These are phyloP conservation scores for Pichia sp. DNA, from an alignment of 1,139 yeast genomes.

Conservation along the genomic window DNA sequence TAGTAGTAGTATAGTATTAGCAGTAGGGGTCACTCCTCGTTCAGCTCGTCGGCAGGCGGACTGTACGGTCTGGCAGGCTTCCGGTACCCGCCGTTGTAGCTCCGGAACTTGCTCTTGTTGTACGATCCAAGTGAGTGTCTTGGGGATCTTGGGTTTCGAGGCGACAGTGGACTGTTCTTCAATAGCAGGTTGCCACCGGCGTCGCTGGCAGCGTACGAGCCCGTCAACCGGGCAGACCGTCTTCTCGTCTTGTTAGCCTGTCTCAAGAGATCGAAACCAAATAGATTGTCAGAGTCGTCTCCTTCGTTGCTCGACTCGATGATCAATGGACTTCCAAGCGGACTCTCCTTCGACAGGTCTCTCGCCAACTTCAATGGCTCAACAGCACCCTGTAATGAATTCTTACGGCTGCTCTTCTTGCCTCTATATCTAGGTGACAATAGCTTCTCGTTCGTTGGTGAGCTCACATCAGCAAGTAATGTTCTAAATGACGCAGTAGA, in stretches of 20 bases:
- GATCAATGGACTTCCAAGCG: slow-evolving; percentile 9
- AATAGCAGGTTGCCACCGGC: slow-evolving; percentile 13
- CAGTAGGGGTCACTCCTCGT: neutral
- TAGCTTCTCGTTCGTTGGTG: slow-evolving; percentile 13
- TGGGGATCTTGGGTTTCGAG: slow-evolving; percentile 26
- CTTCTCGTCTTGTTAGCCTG: slow-evolving; percentile 19
- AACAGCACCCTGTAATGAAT: slow-evolving; percentile 11
- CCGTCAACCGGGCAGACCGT: slow-evolving; percentile 18
- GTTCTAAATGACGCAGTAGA: slow-evolving; percentile 22
- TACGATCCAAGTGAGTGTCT: slow-evolving; percentile 13
- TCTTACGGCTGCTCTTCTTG: slow-evolving; percentile 11
- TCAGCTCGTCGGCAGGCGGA: slow-evolving; percentile 4
- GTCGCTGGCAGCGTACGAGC: slow-evolving; percentile 18
- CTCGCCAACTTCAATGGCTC: slow-evolving; percentile 21
- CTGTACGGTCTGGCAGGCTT: slow-evolving; percentile 6
- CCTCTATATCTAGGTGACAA: slow-evolving; percentile 15
- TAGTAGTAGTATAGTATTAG: neutral
- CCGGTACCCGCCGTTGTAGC: slow-evolving; percentile 6
- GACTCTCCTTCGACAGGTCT: slow-evolving; percentile 13
- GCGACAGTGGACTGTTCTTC: slow-evolving; percentile 25
- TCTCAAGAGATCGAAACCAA: slow-evolving; percentile 22
- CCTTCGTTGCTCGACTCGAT: slow-evolving; percentile 11
- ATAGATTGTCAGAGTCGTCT: slow-evolving; percentile 18
- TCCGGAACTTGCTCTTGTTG: slow-evolving; percentile 14
- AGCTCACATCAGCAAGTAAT: slow-evolving; percentile 20